Percentiles rank a stretch among this genome's conserved stretches.
phyloP scores from a whole-genome alignment of 140 eudicot species.

The Oenanthe javanica region DNA sequence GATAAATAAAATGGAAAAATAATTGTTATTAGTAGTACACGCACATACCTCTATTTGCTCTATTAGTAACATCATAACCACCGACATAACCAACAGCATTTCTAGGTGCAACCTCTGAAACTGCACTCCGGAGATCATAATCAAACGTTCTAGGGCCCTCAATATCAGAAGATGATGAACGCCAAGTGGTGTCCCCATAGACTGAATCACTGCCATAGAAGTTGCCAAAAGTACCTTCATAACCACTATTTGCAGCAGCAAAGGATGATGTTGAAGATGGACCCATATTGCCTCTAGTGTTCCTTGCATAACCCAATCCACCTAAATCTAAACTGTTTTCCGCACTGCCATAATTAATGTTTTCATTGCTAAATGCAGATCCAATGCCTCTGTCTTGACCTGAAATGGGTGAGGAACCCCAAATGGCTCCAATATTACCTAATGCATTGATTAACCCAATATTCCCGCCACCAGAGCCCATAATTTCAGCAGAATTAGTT shows the following conservation, averaged over 20 bases:
- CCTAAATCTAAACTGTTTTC: constrained; percentile 34
- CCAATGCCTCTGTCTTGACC: constrained; percentile 33
- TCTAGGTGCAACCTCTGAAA: constrained; percentile 54
- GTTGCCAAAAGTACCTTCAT: constrained; percentile 21
- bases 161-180: constrained; percentile 54
- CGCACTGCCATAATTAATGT: constrained; percentile 29
- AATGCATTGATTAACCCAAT: constrained; percentile 23
- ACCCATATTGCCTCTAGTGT: constrained; percentile 20
- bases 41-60: constrained; percentile 61
- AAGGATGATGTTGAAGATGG: constrained; percentile 36
- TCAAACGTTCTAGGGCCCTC: constrained; percentile 53
- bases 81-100: constrained; percentile 77
- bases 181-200: constrained; percentile 59
- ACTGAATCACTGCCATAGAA: constrained; percentile 40
- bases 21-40: neutral
- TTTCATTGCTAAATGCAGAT: constrained; percentile 26
- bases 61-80: constrained; percentile 65
- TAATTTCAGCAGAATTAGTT: constrained; percentile 32
- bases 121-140: constrained; percentile 54
- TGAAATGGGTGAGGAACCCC: constrained; percentile 52
- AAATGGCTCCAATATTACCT: constrained; percentile 48
- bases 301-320: constrained; percentile 41
- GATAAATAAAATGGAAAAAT: neutral
- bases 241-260: constrained; percentile 32
- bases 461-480: constrained; percentile 42